Percentiles rank a stretch among this genome's conserved stretches.
phyloP scores from a whole-genome alignment of 768 basidiomycete genomes.

The Coprinopsis cinerea region DNA sequence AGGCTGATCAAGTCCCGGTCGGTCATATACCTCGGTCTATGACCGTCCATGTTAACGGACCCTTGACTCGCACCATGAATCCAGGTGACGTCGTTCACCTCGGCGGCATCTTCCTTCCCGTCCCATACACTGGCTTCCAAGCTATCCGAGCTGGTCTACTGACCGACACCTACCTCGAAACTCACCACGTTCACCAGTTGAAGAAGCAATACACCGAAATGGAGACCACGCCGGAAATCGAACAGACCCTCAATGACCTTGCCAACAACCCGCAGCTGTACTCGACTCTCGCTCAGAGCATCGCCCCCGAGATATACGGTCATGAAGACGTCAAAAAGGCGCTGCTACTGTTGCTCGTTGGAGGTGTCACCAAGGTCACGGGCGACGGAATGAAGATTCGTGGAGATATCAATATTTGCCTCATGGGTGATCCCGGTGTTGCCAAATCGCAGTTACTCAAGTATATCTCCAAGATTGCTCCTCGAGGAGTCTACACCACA shows the following conservation, averaged over 20 bases:
- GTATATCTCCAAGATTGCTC: slow-evolving; percentile 98
- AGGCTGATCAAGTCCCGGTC: slow-evolving; percentile 99
- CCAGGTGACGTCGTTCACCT: slow-evolving; percentile 95
- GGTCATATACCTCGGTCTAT: slow-evolving; percentile 98
- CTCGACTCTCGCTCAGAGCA: slow-evolving; percentile 82
- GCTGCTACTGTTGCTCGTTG: slow-evolving; percentile 83
- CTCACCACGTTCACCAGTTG: slow-evolving; percentile 84
- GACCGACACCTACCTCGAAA: slow-evolving; percentile 95
- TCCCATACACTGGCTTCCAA: slow-evolving; percentile 96
- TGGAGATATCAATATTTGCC: slow-evolving; percentile 93
- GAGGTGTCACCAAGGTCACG: slow-evolving; percentile 92
- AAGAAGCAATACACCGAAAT: slow-evolving; percentile 97
- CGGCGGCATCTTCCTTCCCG: slow-evolving; percentile 95
- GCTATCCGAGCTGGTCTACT: slow-evolving; percentile 94
- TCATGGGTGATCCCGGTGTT: slow-evolving; percentile 99
- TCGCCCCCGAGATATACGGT: slow-evolving; percentile 98
- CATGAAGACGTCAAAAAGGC: slow-evolving; percentile 98
- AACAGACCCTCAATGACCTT: slow-evolving; percentile 60
- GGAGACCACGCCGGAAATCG: slow-evolving; percentile 85
- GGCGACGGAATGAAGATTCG: slow-evolving; percentile 99
- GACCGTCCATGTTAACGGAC: slow-evolving; percentile 93
- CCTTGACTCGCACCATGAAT: slow-evolving; percentile 82
- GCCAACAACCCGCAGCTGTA: slow-evolving; percentile 77
- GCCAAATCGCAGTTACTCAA: slow-evolving; percentile 96
- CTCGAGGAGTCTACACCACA: slow-evolving; percentile 95